phyloP scores from a whole-genome alignment of 192 early-diverging fungal species.

The Phlyctochytrium arcticum region DNA sequence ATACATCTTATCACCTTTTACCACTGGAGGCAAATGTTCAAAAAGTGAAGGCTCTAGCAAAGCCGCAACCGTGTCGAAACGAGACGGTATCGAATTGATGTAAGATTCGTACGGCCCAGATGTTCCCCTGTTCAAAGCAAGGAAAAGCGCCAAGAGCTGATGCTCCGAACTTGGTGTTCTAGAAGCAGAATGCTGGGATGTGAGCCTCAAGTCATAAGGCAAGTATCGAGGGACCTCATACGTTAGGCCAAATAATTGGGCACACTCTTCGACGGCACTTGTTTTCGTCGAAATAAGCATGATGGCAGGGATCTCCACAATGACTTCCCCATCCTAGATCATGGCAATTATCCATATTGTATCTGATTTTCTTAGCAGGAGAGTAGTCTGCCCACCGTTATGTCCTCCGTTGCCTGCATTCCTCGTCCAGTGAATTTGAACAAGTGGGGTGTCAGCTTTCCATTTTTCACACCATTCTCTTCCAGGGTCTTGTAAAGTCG shows the following conservation, averaged over 20 bases:
- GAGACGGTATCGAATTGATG: conserved; percentile 7
- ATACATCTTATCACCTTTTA: too few species aligned
- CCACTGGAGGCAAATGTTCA: too few species aligned
- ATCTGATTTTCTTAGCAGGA: too few species aligned
- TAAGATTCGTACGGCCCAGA: conserved; percentile 6
- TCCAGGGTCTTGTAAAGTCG: too few species aligned
- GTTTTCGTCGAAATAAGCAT: background rate
- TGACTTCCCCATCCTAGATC: background rate
- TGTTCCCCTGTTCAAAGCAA: background rate
- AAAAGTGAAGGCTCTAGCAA: conserved; percentile 1
- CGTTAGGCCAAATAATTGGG: too few species aligned
- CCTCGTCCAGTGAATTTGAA: too few species aligned
- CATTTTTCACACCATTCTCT: too few species aligned
- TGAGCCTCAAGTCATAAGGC: too few species aligned
- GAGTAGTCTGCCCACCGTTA: background rate
- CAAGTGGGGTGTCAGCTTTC: too few species aligned
- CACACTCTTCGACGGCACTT: background rate
- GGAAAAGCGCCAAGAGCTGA: background rate
- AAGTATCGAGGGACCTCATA: too few species aligned
- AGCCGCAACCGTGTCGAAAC: conserved; percentile 20
- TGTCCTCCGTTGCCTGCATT: conserved; percentile 11
- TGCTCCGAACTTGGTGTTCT: background rate
- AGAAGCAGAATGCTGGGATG: too few species aligned
- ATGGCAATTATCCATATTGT: too few species aligned
- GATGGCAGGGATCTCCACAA: background rate